These are phyloP conservation scores for Ganoderma sp. DNA, from an alignment of 1,284 basidiomycete species.

Conservation along the genomic window DNA sequence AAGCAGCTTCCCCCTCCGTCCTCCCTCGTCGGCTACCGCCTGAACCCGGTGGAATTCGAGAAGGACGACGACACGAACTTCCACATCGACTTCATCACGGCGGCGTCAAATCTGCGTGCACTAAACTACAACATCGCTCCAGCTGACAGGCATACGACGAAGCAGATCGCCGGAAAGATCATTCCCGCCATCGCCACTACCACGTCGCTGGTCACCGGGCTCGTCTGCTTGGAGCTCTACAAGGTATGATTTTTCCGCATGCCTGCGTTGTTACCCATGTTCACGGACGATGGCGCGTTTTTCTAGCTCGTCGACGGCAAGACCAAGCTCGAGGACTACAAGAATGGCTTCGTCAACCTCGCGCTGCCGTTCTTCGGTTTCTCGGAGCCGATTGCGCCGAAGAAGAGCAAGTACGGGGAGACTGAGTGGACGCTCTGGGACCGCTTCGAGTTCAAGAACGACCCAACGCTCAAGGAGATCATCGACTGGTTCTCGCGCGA, in stretches of 20 bases:
- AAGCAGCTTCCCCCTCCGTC: slow-evolving; percentile 85
- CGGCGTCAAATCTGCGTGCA: slow-evolving; percentile 96
- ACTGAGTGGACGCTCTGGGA: slow-evolving; percentile 99
- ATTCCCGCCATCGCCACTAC: slow-evolving; percentile 99
- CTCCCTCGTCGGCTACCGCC: slow-evolving; percentile 91
- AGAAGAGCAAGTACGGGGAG: slow-evolving; percentile 86
- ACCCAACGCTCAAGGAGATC: slow-evolving; percentile 90
- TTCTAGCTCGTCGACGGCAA: slow-evolving; percentile 92
- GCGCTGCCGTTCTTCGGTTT: slow-evolving; percentile 99
- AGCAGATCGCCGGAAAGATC: slow-evolving; percentile 99
- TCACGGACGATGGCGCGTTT: not conserved
- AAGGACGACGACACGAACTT: slow-evolving; percentile 99
- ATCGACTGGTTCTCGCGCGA: slow-evolving; percentile 84
- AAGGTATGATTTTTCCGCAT: slow-evolving; percentile 62
- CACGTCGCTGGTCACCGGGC: slow-evolving; percentile 91
- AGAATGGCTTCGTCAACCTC: slow-evolving; percentile 98
- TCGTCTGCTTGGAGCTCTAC: slow-evolving; percentile 97
- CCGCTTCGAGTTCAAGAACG: slow-evolving; percentile 90
- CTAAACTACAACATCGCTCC: slow-evolving; percentile 92
- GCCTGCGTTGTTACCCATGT: slow-evolving; percentile 1
- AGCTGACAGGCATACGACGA: slow-evolving; percentile 94
- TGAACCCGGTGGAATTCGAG: slow-evolving; percentile 97
- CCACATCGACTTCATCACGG: slow-evolving; percentile 99
- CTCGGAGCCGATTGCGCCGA: slow-evolving; percentile 95
- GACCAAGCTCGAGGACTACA: slow-evolving; percentile 92